These are phyloP conservation scores for Boeremia exigua DNA, from an alignment of 2,329 filamentous ascomycete species.

Conservation along the genomic window DNA sequence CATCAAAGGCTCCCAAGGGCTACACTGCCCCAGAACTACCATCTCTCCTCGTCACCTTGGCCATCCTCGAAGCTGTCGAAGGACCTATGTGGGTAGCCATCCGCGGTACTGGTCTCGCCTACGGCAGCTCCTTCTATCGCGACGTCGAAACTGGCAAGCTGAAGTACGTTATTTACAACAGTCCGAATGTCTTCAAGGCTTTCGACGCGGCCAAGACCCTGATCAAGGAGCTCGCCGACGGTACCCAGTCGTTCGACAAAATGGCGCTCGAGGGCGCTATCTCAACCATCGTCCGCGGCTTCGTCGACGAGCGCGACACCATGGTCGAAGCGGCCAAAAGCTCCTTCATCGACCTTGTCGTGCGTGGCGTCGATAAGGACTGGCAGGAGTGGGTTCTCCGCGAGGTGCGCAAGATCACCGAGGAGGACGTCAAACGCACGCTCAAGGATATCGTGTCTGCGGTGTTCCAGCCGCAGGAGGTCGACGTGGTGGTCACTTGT, in stretches of 20 bases:
- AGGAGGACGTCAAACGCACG: conserved; percentile 76
- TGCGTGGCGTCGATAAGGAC: conserved; percentile 75
- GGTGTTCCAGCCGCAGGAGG: conserved; percentile 78
- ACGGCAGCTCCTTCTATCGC: conserved; percentile 80
- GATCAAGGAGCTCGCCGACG: conserved; percentile 75
- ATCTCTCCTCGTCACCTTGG: conserved; percentile 82
- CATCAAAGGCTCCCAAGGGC: conserved; percentile 74
- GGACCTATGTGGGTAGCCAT: conserved; percentile 94
- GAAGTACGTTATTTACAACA: conserved; percentile 86
- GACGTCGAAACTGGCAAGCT: conserved; percentile 80
- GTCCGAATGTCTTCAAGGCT: conserved; percentile 86
- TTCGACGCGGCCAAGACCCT: conserved; percentile 78
- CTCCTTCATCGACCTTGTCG: conserved; percentile 82
- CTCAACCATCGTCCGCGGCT: conserved; percentile 82
- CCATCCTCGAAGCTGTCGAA: conserved; percentile 92
- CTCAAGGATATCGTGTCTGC: conserved; percentile 78
- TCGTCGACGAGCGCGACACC: conserved; percentile 88
- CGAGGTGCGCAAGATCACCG: conserved; percentile 75
- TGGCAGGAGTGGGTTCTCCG: conserved; percentile 80
- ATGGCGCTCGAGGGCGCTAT: conserved; percentile 89
- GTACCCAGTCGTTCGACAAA: conserved; percentile 74
- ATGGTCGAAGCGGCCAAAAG: conserved; percentile 81
- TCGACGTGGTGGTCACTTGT: conserved; percentile 89
- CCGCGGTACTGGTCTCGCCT: conserved; percentile 90
- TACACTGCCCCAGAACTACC: conserved; percentile 80